A percentile compares a stretch with the other conserved stretches of the same genome.
Conservation (phyloP, 768 basidiomycete genomes). For the Solioccasus polychromus region DNA sequence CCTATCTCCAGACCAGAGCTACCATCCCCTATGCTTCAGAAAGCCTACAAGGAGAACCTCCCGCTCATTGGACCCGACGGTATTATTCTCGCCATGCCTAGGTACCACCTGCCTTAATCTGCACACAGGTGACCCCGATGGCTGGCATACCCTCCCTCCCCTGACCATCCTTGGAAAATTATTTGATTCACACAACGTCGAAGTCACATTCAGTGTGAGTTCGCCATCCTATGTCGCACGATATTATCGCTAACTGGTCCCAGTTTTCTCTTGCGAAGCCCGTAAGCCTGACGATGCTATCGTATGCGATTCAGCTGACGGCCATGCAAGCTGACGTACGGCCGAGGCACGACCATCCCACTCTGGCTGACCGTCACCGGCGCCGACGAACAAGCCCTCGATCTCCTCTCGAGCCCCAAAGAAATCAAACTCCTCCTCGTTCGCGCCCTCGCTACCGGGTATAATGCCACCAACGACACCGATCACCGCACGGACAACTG, state of each 20-base stretch:
- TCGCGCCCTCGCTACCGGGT: constrained; percentile 48
- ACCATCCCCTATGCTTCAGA: constrained; percentile 36
- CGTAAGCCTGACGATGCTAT: constrained; percentile 26
- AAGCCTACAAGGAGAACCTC: constrained; percentile 34
- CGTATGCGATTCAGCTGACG: not conserved
- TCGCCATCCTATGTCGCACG: not conserved
- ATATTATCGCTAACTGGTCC: not conserved
- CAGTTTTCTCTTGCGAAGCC: constrained; percentile 52
- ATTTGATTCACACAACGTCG: constrained; percentile 30
- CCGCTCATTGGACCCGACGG: constrained; percentile 36
- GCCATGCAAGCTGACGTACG: constrained; percentile 42
- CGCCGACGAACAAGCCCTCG: constrained; percentile 46
- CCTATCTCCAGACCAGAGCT: constrained; percentile 33
- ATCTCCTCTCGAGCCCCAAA: constrained; percentile 42
- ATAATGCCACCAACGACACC: constrained; percentile 41
- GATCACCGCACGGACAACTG: constrained; percentile 44
- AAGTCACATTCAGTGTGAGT: constrained; percentile 33
- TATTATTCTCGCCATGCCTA: not conserved
- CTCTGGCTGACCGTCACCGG: constrained; percentile 45
- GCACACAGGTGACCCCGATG: constrained; percentile 35
- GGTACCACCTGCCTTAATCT: not conserved
- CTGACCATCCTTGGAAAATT: constrained; percentile 34
- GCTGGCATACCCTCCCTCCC: constrained; percentile 36
- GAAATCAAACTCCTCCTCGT: constrained; percentile 42
- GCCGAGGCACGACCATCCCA: constrained; percentile 51